Evolutionary conservation across 352 stramenopile species (phyloP).

Genomic region (Phytophthora rubi): DNA sequence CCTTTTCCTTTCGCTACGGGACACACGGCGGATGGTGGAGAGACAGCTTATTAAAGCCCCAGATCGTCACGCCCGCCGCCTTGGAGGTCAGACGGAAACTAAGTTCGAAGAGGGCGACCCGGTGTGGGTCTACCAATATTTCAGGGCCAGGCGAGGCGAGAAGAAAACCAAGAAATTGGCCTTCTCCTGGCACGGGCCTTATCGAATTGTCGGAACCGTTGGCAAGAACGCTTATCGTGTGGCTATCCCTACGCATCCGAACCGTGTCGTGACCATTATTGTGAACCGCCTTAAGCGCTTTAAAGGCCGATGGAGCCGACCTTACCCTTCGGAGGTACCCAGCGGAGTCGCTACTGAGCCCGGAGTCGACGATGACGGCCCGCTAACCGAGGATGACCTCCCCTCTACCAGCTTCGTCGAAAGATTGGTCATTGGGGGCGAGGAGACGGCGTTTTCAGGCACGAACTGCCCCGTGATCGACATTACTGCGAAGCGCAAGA

Average conservation of each 20-base stretch:
- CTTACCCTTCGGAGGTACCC: not conserved
- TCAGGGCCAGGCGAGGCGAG: not conserved
- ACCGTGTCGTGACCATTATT: too few species aligned
- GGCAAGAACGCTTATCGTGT: too few species aligned
- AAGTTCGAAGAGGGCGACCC: not conserved
- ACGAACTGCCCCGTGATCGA: not conserved
- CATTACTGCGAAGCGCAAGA: not conserved
- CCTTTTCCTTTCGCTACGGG: not conserved
- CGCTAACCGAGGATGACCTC: not conserved
- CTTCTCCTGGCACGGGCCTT: too few species aligned
- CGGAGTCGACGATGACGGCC: not conserved
- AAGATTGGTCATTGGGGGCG: not conserved
- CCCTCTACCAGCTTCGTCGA: not conserved
- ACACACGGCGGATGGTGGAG: slow-evolving; percentile 1
- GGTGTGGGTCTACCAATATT: slow-evolving; percentile 16
- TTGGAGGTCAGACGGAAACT: not conserved
- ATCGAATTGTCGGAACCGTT: too few species aligned
- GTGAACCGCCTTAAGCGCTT: not conserved
- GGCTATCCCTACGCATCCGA: too few species aligned
- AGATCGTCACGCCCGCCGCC: not conserved
- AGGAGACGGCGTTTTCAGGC: not conserved
- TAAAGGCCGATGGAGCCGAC: not conserved
- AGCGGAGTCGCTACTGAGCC: not conserved
- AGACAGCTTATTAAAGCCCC: slow-evolving; percentile 1
- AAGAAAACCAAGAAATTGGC: too few species aligned